Evolutionary conservation across 345 rosid species (phyloP).

Genomic region (Lepidium africanum): DNA sequence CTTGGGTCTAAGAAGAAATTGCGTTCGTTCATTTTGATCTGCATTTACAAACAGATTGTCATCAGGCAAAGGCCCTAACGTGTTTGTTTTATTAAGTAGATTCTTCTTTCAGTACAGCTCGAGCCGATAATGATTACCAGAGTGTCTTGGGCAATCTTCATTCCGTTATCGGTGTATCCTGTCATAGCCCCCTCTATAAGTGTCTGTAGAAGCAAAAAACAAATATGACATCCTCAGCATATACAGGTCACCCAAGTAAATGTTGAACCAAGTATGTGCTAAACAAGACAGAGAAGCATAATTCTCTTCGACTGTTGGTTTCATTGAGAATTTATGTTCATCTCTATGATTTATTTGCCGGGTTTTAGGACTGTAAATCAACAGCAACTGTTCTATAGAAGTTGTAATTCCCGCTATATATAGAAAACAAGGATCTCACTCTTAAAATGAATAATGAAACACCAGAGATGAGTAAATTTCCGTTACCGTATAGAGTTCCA

Average conservation of each 20-base stretch:
- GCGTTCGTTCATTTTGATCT: conserved; percentile 60
- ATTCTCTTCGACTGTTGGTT: neutral
- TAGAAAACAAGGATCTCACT: neutral
- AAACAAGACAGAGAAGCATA: neutral
- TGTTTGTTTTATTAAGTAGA: neutral
- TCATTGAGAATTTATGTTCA: neutral
- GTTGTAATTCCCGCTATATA: neutral
- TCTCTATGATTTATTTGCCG: neutral
- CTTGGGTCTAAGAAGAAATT: conserved; percentile 48
- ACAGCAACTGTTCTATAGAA: neutral
- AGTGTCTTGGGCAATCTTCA: conserved; percentile 81
- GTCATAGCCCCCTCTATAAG: conserved; percentile 85
- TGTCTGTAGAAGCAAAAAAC: conserved; percentile 44
- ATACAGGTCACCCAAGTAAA: neutral
- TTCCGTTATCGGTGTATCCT: conserved; percentile 73
- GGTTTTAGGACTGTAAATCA: neutral
- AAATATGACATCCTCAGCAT: neutral
- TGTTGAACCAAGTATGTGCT: neutral
- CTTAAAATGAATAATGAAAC: neutral
- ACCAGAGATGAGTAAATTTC: neutral
- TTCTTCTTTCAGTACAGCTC: neutral
- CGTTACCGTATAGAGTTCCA: conserved; percentile 70
- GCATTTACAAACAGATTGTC: conserved; percentile 6
- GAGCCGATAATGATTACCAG: conserved; percentile 44
- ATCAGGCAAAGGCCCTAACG: neutral